Evolutionary conservation across 495 filamentous ascomycete genomes (phyloP).

Genomic region (Trichoderma erinaceum): DNA sequence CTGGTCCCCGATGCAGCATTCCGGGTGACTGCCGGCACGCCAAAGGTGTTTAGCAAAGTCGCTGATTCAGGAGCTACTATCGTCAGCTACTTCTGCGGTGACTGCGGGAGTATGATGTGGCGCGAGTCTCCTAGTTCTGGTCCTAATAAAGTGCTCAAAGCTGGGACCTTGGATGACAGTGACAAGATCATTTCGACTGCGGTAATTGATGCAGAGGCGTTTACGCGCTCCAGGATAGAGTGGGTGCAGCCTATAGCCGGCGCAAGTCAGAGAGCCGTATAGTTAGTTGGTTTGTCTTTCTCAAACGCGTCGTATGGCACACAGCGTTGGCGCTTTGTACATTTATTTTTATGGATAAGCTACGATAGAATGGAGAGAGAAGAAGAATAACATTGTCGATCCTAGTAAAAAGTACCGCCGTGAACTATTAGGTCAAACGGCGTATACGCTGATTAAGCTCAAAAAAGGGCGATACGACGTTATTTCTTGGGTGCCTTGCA

Average conservation of each 20-base stretch:
- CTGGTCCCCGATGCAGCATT: slow-evolving; percentile 24
- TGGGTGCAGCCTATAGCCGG: neutral
- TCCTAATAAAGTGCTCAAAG: neutral
- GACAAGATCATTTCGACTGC: neutral
- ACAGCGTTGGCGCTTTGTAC: neutral
- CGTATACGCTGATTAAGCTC: neutral
- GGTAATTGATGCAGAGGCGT: neutral
- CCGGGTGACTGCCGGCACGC: slow-evolving; percentile 15
- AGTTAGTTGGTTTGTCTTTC: neutral
- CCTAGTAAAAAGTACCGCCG: neutral
- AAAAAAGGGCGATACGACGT: neutral
- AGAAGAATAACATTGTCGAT: neutral
- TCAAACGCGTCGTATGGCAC: neutral
- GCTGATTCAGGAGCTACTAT: neutral
- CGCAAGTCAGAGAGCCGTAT: neutral
- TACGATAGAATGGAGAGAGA: no score
- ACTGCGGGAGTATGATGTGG: slow-evolving; percentile 38
- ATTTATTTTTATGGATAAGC: neutral
- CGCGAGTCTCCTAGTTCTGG: neutral
- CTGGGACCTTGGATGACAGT: neutral
- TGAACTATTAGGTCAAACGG: neutral
- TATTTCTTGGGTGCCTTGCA: neutral
- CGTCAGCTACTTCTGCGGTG: slow-evolving; percentile 43
- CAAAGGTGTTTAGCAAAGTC: slow-evolving; percentile 2
- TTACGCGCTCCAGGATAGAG: neutral